Percentiles rank a stretch among this genome's conserved stretches.
These are phyloP conservation scores for Stephania japonica DNA, from an alignment of 164 flowering plant genomes.

Conservation along the genomic window DNA sequence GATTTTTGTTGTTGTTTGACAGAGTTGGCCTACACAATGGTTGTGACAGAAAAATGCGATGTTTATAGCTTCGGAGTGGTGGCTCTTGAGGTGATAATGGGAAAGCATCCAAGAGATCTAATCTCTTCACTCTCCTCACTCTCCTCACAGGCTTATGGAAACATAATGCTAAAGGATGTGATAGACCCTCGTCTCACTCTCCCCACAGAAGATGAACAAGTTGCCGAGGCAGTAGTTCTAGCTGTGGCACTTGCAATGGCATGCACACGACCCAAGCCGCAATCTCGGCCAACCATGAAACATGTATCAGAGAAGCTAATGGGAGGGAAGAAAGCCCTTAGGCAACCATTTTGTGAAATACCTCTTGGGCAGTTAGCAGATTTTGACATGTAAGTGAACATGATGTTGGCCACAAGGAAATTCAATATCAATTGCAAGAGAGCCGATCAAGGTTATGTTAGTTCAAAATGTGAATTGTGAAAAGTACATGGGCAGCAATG, in stretches of 20 bases:
- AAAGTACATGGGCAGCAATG: too few species aligned
- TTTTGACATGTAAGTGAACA: too few species aligned
- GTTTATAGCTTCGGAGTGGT: constrained; percentile 14
- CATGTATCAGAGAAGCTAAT: too few species aligned
- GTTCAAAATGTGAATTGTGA: too few species aligned
- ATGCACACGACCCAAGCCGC: constrained; percentile 4
- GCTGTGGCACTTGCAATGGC: neutral
- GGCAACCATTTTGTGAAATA: too few species aligned
- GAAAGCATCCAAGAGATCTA: constrained; percentile 12
- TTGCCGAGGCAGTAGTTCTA: neutral
- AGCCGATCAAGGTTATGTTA: too few species aligned
- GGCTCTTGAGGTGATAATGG: constrained; percentile 8
- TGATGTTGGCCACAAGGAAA: too few species aligned
- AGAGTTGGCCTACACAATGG: constrained; percentile 13
- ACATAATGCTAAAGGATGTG: neutral
- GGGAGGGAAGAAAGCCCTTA: too few species aligned
- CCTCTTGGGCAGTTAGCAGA: too few species aligned
- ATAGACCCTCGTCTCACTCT: constrained; percentile 10
- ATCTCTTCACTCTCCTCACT: neutral
- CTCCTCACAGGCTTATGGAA: too few species aligned
- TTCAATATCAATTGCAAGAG: too few species aligned
- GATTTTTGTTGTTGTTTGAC: neutral
- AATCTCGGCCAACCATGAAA: constrained; percentile 13
- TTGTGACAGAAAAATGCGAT: constrained; percentile 14
- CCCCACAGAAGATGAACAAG: neutral